Percentiles rank a stretch among this genome's conserved stretches.
Evolutionary conservation across 179 eudicot genomes (phyloP).

Genomic region (Corrigiola litoralis): DNA sequence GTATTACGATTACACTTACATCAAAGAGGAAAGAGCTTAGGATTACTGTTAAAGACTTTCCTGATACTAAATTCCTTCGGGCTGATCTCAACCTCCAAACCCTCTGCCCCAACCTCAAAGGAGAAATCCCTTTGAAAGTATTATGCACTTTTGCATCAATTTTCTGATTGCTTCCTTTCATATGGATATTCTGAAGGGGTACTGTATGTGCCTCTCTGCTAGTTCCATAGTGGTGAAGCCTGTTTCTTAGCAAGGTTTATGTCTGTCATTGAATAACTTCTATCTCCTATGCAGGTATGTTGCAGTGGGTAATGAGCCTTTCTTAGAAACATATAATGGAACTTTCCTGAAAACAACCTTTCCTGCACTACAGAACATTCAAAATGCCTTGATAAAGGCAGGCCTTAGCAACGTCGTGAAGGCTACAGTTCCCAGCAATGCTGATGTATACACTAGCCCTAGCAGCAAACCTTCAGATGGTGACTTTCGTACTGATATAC

Average conservation of each 20-base stretch:
- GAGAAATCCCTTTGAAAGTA: too few relatives aligned
- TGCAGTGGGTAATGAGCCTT: slow-evolving; percentile 90
- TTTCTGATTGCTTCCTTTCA: neutral
- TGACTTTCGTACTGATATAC: slow-evolving; percentile 64
- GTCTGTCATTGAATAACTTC: neutral
- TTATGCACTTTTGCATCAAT: too few relatives aligned
- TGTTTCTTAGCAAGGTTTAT: neutral
- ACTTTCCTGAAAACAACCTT: slow-evolving; percentile 55
- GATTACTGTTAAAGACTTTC: too few relatives aligned
- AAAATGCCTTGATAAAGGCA: slow-evolving; percentile 61
- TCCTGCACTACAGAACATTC: slow-evolving; percentile 78
- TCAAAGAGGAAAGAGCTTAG: too few relatives aligned
- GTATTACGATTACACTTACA: too few relatives aligned
- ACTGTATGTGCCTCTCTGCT: neutral
- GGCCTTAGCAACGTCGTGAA: slow-evolving; percentile 46
- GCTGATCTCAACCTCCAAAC: neutral
- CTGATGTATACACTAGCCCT: slow-evolving; percentile 56
- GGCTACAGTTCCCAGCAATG: slow-evolving; percentile 67
- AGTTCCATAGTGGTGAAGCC: neutral
- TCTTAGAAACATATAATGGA: slow-evolving; percentile 66
- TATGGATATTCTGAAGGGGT: neutral
- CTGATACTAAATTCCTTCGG: neutral
- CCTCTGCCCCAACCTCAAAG: too few relatives aligned
- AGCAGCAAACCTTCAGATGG: slow-evolving; percentile 57
- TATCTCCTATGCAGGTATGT: slow-evolving; percentile 49